Conservation (phyloP, 2,329 filamentous ascomycete species). For the Myriosclerotinia curreyana region DNA sequence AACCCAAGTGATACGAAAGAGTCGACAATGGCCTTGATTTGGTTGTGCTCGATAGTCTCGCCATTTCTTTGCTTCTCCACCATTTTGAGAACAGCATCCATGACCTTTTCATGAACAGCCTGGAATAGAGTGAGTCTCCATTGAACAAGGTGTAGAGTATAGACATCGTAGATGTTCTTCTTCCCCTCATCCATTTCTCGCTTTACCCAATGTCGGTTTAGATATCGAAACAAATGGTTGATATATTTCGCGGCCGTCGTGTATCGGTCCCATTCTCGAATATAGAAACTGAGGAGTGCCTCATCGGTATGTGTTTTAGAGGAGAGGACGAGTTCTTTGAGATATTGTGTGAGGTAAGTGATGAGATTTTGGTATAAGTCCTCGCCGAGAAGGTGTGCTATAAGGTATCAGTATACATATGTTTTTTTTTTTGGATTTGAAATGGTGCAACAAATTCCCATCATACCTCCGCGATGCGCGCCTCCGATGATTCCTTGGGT, state of each 20-base stretch:
- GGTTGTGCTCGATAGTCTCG: slow-evolving; percentile 93
- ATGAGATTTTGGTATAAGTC: slow-evolving; percentile 93
- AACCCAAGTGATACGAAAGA: slow-evolving; percentile 94
- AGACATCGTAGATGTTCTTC: slow-evolving; percentile 97
- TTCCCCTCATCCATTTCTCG: slow-evolving; percentile 98
- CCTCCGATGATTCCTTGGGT: slow-evolving; percentile 46
- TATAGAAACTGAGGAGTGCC: slow-evolving; percentile 87
- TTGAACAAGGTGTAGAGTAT: slow-evolving; percentile 91
- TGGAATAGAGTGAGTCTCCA: slow-evolving; percentile 92
- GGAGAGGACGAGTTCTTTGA: slow-evolving; percentile 64
- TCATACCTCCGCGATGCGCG: slow-evolving; percentile 68
- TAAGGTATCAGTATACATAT: slow-evolving; percentile 25
- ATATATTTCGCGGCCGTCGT: slow-evolving; percentile 96
- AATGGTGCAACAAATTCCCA: slow-evolving; percentile 8
- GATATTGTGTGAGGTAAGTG: slow-evolving; percentile 75
- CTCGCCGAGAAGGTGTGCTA: slow-evolving; percentile 90
- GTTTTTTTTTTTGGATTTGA: slow-evolving; percentile 18
- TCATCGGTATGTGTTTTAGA: slow-evolving; percentile 85
- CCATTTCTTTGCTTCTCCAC: slow-evolving; percentile 97
- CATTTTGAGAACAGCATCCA: slow-evolving; percentile 90
- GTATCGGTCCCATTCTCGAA: slow-evolving; percentile 93
- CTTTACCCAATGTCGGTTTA: slow-evolving; percentile 99
- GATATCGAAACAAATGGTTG: slow-evolving; percentile 92
- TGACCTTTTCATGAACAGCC: slow-evolving; percentile 80
- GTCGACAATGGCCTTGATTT: slow-evolving; percentile 96